Evolutionary conservation across 495 filamentous ascomycete species (phyloP), one percentile per base, ranked within the genome.

Genomic region (Rostrohypoxylon terebratum): DNA sequence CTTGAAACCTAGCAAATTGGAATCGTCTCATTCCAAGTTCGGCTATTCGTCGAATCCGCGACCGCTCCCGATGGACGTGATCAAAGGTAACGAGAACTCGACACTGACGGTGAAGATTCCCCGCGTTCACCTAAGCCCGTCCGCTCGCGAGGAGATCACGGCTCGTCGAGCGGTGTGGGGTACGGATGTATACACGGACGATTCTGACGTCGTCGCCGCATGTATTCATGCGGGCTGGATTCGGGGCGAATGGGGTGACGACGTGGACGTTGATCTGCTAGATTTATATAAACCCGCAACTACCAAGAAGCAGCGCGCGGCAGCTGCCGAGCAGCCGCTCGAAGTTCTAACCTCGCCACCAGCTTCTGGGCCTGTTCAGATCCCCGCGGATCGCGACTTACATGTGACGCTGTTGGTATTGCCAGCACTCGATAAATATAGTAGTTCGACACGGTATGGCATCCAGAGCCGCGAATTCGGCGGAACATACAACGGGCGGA

Each of bases 211-310:
- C 4, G 86, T 99, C 54, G 96, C 94, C 0, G 94, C 94, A 3
- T 94, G 95, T 63, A 96, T 98, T 63, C 96, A 99, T 79, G 88
- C 90, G 13, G 96, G 96, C 8, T 98, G 91, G 87, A 91, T 99
- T 64, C 89, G 92, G 9, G 96, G 95, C 25, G 93, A 92, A 66
- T 97, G 94, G 91, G 87, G 88, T 16, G 88, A 92, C 0, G 91
- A 93, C 44, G 89, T 95, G 2, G 84, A 88, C 60, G 78, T 84
- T 10, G 84, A 84, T 18, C 81, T 95, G 78, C 83, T 95, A 2
- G 91, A 91, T 44, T 80, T 95, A 28, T 84, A 87, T 68, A 85
- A 84, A 38, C 71, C 78, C 8, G 63, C 77, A 31, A 54, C 76
- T 40, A 77, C 75, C 25, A 79, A 75, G 55, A 68, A 74, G 57